These are phyloP conservation scores for Terana coerulea DNA, from an alignment of 768 basidiomycete species.

Conservation along the genomic window DNA sequence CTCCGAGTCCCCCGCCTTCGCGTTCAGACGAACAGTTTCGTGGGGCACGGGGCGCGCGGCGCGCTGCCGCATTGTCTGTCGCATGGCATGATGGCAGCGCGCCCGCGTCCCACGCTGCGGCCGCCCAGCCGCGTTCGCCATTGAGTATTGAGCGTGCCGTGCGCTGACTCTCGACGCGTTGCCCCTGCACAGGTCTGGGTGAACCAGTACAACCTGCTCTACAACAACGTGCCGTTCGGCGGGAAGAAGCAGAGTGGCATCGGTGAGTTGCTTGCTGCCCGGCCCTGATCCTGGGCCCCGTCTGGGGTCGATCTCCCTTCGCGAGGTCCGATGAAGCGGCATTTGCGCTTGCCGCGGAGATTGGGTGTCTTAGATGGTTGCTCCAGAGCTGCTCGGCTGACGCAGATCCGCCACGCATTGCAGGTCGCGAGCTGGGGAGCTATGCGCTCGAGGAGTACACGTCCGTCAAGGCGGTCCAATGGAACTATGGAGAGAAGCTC, in stretches of 20 bases:
- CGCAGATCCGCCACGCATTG: background rate
- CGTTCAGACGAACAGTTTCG: background rate
- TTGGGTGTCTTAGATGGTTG: background rate
- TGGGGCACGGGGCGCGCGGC: background rate
- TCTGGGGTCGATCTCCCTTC: slow-evolving; percentile 4
- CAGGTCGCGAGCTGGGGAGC: slow-evolving; percentile 85
- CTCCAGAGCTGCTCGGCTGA: background rate
- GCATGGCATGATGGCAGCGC: too few species aligned
- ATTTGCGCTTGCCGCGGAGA: background rate
- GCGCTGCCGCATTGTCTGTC: too few species aligned
- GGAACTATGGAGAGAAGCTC: slow-evolving; percentile 81
- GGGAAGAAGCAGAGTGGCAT: slow-evolving; percentile 93
- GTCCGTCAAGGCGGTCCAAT: slow-evolving; percentile 78
- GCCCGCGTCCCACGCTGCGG: too few species aligned
- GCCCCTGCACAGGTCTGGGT: slow-evolving; percentile 70
- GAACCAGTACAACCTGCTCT: slow-evolving; percentile 82
- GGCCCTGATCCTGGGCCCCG: background rate
- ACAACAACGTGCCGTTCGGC: slow-evolving; percentile 91
- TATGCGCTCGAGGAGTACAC: slow-evolving; percentile 85
- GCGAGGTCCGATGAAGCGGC: background rate
- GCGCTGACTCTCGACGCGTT: background rate
- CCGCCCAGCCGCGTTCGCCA: too few species aligned
- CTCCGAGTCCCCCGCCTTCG: background rate
- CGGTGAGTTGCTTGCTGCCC: slow-evolving; percentile 40
- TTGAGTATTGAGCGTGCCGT: too few species aligned